These are phyloP conservation scores for Tuber borchii DNA, from an alignment of 495 filamentous ascomycete species.

Conservation along the genomic window DNA sequence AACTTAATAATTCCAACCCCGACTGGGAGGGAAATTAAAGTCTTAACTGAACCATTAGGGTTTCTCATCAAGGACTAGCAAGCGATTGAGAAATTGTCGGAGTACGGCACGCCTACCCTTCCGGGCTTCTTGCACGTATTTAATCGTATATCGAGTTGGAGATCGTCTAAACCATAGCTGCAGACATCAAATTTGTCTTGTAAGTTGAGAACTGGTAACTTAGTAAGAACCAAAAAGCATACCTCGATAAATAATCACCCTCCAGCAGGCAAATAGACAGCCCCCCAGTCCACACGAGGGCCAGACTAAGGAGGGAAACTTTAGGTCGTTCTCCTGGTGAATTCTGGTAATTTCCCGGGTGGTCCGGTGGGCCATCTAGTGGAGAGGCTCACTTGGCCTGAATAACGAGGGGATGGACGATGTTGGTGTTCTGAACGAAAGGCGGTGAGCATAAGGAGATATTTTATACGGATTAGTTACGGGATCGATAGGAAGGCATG, in stretches of 20 bases:
- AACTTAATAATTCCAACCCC: neutral
- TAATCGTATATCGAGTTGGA: neutral
- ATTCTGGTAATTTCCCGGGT: neutral
- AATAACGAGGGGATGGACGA: neutral
- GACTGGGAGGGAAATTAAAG: neutral
- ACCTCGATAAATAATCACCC: neutral
- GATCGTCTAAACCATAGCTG: neutral
- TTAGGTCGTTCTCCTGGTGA: neutral
- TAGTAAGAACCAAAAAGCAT: neutral
- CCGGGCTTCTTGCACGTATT: neutral
- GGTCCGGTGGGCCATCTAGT: neutral
- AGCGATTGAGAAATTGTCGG: neutral
- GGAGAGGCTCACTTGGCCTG: neutral
- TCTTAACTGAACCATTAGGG: neutral
- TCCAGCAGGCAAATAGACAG: neutral
- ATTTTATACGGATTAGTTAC: neutral
- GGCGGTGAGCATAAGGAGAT: neutral
- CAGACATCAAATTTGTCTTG: neutral
- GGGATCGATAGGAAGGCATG: neutral
- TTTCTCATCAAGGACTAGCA: neutral
- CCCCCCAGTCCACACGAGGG: neutral
- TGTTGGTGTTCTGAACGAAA: neutral
- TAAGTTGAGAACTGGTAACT: neutral
- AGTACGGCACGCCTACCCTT: neutral
- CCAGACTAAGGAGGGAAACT: neutral